A percentile compares a stretch with the other conserved stretches of the same genome.
Evolutionary conservation across 371 early-diverging fungal genomes (phyloP).

Genomic region (Lichtheimia ornata): DNA sequence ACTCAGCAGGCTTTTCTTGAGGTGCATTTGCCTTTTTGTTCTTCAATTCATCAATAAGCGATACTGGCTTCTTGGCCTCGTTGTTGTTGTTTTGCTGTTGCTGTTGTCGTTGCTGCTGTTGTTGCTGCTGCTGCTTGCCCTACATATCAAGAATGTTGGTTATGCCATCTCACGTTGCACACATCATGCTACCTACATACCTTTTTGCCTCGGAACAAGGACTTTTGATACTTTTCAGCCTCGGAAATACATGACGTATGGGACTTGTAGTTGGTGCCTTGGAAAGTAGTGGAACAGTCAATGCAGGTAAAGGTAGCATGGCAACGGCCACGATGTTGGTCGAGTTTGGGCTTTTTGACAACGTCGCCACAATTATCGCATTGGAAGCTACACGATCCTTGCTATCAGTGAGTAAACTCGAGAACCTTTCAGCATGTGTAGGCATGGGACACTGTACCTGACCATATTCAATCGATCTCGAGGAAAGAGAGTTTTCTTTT

Average conservation of each 20-base stretch:
- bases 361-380: slow-evolving; percentile 91
- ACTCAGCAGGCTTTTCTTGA: slow-evolving; percentile 7
- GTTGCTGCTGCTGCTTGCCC: slow-evolving; percentile 18
- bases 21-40: slow-evolving; percentile 26
- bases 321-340: slow-evolving; percentile 82
- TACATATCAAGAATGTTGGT: slow-evolving; percentile 13
- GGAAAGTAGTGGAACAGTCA: slow-evolving; percentile 89
- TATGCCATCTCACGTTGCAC: slow-evolving; percentile 22
- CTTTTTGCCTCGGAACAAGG: slow-evolving; percentile 58
- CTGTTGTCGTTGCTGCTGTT: slow-evolving; percentile 12
- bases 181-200: slow-evolving; percentile 20
- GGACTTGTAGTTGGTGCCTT: slow-evolving; percentile 69
- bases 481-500: too few relatives aligned
- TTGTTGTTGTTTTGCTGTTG: slow-evolving; percentile 3
- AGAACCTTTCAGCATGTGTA: neutral
- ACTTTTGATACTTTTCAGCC: slow-evolving; percentile 87
- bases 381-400: slow-evolving; percentile 55
- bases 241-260: slow-evolving; percentile 92
- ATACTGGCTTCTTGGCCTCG: slow-evolving; percentile 31
- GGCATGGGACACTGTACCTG: slow-evolving; percentile 13
- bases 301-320: slow-evolving; percentile 86
- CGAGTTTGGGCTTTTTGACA: slow-evolving; percentile 90
- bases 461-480: slow-evolving; percentile 16
- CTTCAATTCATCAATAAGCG: slow-evolving; percentile 66
- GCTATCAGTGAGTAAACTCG: neutral